phyloP scores from a whole-genome alignment of 352 stramenopile species.

The Pythium insidiosum region DNA sequence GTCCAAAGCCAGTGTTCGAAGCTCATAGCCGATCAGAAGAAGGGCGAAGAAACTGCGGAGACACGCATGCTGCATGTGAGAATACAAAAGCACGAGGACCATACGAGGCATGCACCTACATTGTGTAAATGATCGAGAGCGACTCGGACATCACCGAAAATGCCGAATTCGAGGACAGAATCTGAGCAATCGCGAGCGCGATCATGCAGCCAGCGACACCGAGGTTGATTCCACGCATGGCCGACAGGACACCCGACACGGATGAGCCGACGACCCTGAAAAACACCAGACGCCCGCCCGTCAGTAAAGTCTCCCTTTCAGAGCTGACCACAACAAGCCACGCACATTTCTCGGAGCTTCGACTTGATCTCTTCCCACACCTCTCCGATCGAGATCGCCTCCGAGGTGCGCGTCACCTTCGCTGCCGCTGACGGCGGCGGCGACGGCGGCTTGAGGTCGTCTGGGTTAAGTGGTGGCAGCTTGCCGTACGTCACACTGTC shows the following conservation, averaged over 20 bases:
- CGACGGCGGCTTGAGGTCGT: slow-evolving; percentile 77
- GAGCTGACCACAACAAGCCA: too few relatives aligned
- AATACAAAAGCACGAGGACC: neutral
- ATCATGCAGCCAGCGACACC: slow-evolving; percentile 69
- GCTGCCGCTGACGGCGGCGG: slow-evolving; percentile 66
- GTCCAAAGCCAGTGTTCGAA: slow-evolving; percentile 64
- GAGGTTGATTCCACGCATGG: slow-evolving; percentile 75
- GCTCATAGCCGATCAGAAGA: slow-evolving; percentile 79
- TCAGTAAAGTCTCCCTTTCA: too few relatives aligned
- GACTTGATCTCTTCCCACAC: slow-evolving; percentile 82
- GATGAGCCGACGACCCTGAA: slow-evolving; percentile 72
- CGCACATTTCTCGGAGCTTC: slow-evolving; percentile 73
- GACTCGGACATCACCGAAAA: slow-evolving; percentile 70
- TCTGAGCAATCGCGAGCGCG: slow-evolving; percentile 53
- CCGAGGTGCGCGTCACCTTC: slow-evolving; percentile 48
- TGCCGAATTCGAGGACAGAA: slow-evolving; percentile 53
- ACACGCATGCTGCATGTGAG: neutral
- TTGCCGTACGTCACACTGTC: slow-evolving; percentile 69
- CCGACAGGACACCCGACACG: slow-evolving; percentile 66
- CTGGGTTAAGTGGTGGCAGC: slow-evolving; percentile 74
- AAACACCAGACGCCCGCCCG: too few relatives aligned
- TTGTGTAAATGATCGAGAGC: slow-evolving; percentile 81
- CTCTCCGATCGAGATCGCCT: slow-evolving; percentile 75
- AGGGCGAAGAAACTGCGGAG: slow-evolving; percentile 66
- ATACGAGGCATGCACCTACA: too few relatives aligned